Evolutionary conservation across 169 alveolate genomes (phyloP).

Genomic region (Cryptosporidium meleagridis): DNA sequence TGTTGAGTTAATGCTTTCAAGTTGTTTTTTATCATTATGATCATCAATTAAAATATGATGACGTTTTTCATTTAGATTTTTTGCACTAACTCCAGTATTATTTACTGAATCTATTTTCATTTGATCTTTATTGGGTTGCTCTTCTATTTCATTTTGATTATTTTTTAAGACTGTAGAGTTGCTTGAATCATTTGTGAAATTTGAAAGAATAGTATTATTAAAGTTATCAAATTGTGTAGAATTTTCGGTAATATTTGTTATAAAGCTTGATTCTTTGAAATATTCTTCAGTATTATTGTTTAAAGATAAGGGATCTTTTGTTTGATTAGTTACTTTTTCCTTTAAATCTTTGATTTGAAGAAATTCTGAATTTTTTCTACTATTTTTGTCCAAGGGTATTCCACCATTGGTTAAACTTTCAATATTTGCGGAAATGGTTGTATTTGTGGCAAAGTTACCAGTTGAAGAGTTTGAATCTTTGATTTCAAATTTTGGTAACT

Average conservation of each 20-base stretch:
- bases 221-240: not conserved
- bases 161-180: not conserved
- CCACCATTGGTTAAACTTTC: not conserved
- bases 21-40: not conserved
- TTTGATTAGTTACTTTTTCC: not conserved
- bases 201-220: not conserved
- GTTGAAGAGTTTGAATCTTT: not conserved
- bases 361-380: not conserved
- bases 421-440: not conserved
- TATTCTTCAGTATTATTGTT: not conserved
- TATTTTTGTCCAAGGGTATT: not conserved
- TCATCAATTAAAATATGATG: slow-evolving; percentile 2
- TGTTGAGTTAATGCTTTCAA: not conserved
- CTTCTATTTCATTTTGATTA: not conserved
- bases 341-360: not conserved
- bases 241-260: not conserved
- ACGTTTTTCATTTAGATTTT: not conserved
- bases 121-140: not conserved
- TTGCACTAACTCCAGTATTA: not conserved
- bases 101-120: not conserved
- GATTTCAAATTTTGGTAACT: not conserved
- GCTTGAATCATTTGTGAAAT: not conserved
- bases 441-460: not conserved
- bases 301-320: not conserved
- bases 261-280: not conserved